These are phyloP conservation scores for Oldenlandia corymbosa DNA, from an alignment of 257 asterid species.

Conservation along the genomic window DNA sequence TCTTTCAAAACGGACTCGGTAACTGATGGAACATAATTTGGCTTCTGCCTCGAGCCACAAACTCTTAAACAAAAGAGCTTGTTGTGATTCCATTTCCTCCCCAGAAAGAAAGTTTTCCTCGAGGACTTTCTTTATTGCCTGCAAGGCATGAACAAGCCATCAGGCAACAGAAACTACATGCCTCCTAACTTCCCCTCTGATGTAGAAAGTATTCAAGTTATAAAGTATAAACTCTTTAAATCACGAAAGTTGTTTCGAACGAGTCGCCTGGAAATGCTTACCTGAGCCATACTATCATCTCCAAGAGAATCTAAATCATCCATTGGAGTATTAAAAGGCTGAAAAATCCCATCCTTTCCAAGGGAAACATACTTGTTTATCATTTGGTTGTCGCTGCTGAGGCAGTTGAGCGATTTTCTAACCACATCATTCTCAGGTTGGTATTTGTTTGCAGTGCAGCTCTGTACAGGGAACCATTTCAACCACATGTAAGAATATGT, in stretches of 20 bases:
- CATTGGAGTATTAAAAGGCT: slow-evolving; percentile 25
- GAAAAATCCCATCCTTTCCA: slow-evolving; percentile 38
- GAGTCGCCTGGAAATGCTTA: slow-evolving; percentile 21
- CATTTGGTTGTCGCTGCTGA: slow-evolving; percentile 21
- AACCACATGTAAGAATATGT: not conserved
- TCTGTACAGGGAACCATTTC: slow-evolving; percentile 30
- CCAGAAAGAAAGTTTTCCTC: slow-evolving; percentile 54
- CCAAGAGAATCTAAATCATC: slow-evolving; percentile 35
- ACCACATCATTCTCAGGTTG: slow-evolving; percentile 24
- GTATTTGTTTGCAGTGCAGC: slow-evolving; percentile 26
- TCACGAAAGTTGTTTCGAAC: not conserved
- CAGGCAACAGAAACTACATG: not conserved
- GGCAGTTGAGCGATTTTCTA: slow-evolving; percentile 19
- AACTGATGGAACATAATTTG: slow-evolving; percentile 66
- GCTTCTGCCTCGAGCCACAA: slow-evolving; percentile 98
- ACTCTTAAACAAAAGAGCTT: slow-evolving; percentile 64
- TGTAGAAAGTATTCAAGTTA: slow-evolving; percentile 2
- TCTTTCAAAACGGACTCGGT: slow-evolving; percentile 68
- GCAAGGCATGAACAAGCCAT: not conserved
- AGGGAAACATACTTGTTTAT: slow-evolving; percentile 17
- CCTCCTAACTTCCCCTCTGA: not conserved
- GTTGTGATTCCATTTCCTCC: slow-evolving; percentile 55
- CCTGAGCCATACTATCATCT: slow-evolving; percentile 58
- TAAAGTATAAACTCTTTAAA: too few relatives aligned
- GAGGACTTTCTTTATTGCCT: slow-evolving; percentile 79